Base-by-base conservation (phyloP, 2,329 filamentous ascomycete species). In the Ascochyta koolunga region DNA sequence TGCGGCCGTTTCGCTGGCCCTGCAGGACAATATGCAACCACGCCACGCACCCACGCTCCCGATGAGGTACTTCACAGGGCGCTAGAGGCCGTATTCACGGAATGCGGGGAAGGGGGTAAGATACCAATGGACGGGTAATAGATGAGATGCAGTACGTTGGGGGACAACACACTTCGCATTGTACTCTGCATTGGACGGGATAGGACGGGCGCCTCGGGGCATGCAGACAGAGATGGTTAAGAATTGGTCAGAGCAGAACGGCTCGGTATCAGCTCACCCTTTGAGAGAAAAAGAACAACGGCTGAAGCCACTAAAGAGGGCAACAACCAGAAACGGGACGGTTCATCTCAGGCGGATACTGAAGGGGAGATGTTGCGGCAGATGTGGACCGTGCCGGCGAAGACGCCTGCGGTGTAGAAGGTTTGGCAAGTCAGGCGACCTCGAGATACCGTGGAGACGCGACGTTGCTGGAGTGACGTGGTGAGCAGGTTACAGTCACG, bases 141-240 rank as follows among this genome's bases (percentile, higher is more conserved):
- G 18, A 45, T 45, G 38, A 49, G 55, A 36, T 59, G 65, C 56
- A 58, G 55, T 50, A 56, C 47, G 64, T 60, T 58, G 57, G 54
- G 52, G 56, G 60, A 65, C 68, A 71, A 64, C 68, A 56, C 69
- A 72, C 64, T 70, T 59, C 64, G 59, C 58, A 68, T 67, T 66
- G 64, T 58, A 65, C 65, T 45, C 31, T 50, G 49, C 39, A 45
- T 40, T 25, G 5, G 15, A 16, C 8, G 24, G 16, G 27, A 46
- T 36, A 50, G 36, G 36, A 5, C n/a, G 25, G 24, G 32, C 40
- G 29, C 16, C 4, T 21, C 19, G 6, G 8, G 6, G 10, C n/a
- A 13, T 10, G 5, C 9, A 13, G 9, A 25, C 16, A 25, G 22
- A 16, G 22, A 16, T 5, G 4, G 22, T 10, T 11, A 7, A 18